A percentile compares a stretch with the other conserved stretches of the same genome.
Evolutionary conservation across 176 grass and related monocot genomes (phyloP).

Genomic region (Oropetium thomaeum): DNA sequence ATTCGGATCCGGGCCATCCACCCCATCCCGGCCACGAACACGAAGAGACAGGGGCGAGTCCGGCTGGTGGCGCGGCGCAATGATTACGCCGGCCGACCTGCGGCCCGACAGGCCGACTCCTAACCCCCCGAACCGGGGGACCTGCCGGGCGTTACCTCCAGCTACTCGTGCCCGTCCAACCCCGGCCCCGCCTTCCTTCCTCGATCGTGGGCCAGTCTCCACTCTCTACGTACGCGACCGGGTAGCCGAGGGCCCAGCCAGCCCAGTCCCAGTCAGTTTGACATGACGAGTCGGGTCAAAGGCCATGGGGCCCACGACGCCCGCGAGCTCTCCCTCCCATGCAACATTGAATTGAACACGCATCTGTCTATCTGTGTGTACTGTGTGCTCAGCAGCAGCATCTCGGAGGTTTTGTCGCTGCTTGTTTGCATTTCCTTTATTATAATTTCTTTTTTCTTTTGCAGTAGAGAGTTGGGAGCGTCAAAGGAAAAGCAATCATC

Average conservation of each 20-base stretch:
- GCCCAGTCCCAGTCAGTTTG: slow-evolving; percentile 26
- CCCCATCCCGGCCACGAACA: neutral
- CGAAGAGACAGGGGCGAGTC: too few species aligned
- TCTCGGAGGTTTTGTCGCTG: neutral
- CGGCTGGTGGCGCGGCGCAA: slow-evolving; percentile 23
- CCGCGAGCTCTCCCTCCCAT: neutral
- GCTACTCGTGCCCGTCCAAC: slow-evolving; percentile 45
- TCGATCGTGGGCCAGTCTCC: slow-evolving; percentile 4
- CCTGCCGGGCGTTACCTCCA: slow-evolving; percentile 63
- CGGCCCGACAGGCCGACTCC: slow-evolving; percentile 44
- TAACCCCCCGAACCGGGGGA: slow-evolving; percentile 68
- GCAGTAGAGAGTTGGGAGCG: too few species aligned
- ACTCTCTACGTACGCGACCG: neutral
- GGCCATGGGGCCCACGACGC: neutral
- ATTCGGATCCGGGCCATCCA: neutral
- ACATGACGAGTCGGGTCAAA: slow-evolving; percentile 61
- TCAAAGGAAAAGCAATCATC: too few species aligned
- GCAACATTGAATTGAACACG: neutral
- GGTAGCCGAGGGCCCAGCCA: neutral
- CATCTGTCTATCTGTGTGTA: neutral
- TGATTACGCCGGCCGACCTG: slow-evolving; percentile 62
- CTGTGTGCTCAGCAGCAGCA: neutral
- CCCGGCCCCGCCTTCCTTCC: neutral
- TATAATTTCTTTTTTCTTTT: too few species aligned
- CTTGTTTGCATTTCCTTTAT: too few species aligned